Base-by-base conservation (phyloP, 2,329 filamentous ascomycete species). In the Aspergillus sp. region DNA sequence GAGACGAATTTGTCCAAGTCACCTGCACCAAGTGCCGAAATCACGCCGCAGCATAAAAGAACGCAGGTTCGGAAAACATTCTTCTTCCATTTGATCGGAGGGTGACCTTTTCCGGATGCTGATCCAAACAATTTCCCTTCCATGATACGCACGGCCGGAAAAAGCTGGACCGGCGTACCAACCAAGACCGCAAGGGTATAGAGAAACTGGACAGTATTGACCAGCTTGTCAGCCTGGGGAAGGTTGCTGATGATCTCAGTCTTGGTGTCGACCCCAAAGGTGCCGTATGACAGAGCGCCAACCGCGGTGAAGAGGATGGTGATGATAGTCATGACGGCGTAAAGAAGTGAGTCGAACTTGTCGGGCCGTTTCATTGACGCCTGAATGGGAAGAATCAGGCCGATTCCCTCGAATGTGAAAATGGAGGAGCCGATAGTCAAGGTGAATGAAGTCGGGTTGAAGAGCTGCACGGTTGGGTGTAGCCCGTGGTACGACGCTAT, bases 51-150 rank as follows among this genome's bases (percentile, higher is more conserved):
- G n/a, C 88, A 69, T 55, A 86, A 78, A 41, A 96, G 90, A 49
- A 95, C 82, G 59, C 86, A 81, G 73, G 95, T 96, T 47, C 91
- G 83, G 73, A 94, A 97, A 27, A 85, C 73, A 59, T 97, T 97
- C 81, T 97, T 97, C 76, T 95, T 88, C 91, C 91, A 97, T 73
- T 97, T 97, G 74, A 96, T 94, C 63, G 86, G 90, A 1, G 88
- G 88, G 62, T 96, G 94, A 71, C 94, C 94, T 70, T 97, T 96
- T 55, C 91, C 89, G 77, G 39, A 86, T 48, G 86, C 94, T 60
- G 83, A 78, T 19, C 86, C 93, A 65, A 96, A 97, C 5, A 96
- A 75, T 52, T 87, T 88, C 57, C 93, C 94, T 69, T 93, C 89
- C 6, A 86, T 87, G 60, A 97, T 97, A 61, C 89, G 85, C 59